A percentile compares a stretch with the other conserved stretches of the same genome.
Conservation (phyloP, 805 yeast species). For the Lipomyces orientalis region DNA sequence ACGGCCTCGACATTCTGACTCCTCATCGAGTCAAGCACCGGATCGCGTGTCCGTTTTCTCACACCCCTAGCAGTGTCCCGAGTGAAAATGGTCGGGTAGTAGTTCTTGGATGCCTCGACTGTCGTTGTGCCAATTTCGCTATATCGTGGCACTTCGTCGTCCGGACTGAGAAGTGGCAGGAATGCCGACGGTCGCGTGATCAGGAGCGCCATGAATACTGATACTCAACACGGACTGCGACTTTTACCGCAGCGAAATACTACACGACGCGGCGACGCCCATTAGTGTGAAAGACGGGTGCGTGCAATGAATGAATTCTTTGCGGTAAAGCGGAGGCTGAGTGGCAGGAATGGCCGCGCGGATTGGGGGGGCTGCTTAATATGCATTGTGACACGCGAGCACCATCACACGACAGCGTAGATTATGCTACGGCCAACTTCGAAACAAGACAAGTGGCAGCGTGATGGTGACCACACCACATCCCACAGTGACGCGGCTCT, state of each 20-base stretch:
- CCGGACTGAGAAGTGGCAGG: neutral
- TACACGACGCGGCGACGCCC: no score
- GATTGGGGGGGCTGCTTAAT: neutral
- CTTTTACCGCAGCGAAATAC: neutral
- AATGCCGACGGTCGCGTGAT: neutral
- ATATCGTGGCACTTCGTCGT: neutral
- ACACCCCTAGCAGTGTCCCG: neutral
- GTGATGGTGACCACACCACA: no score
- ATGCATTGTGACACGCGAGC: neutral
- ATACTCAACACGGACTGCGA: neutral
- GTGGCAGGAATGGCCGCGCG: neutral
- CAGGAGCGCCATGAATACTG: conserved; percentile 1
- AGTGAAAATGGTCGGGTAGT: neutral
- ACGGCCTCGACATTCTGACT: neutral
- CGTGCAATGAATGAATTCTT: no score
- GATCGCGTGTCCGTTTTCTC: neutral
- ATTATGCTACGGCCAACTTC: no score
- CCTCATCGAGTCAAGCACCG: neutral
- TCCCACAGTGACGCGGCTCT: no score
- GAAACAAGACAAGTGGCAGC: no score
- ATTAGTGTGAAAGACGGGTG: neutral
- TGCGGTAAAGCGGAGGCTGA: neutral
- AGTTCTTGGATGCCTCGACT: neutral
- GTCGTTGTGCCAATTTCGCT: neutral
- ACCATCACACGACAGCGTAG: neutral